Evolutionary conservation across 345 rosid genomes (phyloP), one percentile per base, ranked within the genome.

Genomic region (Cochlearia excelsa): DNA sequence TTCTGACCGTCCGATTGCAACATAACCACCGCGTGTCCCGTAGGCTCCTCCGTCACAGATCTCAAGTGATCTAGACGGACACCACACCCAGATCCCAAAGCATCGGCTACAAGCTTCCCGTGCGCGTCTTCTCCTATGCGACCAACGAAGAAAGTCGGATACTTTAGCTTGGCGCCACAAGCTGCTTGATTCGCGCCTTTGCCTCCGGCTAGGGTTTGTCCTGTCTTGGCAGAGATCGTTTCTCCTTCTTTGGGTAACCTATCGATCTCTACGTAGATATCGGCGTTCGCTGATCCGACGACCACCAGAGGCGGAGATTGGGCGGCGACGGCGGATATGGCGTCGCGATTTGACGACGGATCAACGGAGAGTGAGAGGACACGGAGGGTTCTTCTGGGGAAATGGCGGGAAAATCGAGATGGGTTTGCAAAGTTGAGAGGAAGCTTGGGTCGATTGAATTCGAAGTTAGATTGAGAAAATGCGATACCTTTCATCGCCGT

Each of bases 1-100:
- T 93, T 93, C 77, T 89, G 86, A 52, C 99, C 97, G 69, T 80
- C 82, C 46, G 87, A 57, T 48, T 81, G 95, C 61, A 93, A 81
- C 99, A 89, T 89, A 75, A 93, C 99, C 60, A 93, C 95, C 23
- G 99, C 96, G 70, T 89, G 94, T 23, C 99, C 99, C 62, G 99
- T 89, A 1, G 97, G 97, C 57, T 73, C 80, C 51, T 63, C 80
- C 33, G 11, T 52, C 47, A 59, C 71, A 26, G 46, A 53, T 63
- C 71, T 80, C 41, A 87, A 73, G 69, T 81, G 64, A 35, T 85
- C 90, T 63, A 85, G 50, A 30, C 50, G 65, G 4, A 89, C 99
- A 30, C 95, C 95, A 65, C 73, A 73, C 7, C 84, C 79, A 29
- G 55, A 66, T 39, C 57, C 75, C 71, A 93, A 67, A 16, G 91